phyloP scores from a whole-genome alignment of 129 eudicot species.

The Ambrosia trifida region DNA sequence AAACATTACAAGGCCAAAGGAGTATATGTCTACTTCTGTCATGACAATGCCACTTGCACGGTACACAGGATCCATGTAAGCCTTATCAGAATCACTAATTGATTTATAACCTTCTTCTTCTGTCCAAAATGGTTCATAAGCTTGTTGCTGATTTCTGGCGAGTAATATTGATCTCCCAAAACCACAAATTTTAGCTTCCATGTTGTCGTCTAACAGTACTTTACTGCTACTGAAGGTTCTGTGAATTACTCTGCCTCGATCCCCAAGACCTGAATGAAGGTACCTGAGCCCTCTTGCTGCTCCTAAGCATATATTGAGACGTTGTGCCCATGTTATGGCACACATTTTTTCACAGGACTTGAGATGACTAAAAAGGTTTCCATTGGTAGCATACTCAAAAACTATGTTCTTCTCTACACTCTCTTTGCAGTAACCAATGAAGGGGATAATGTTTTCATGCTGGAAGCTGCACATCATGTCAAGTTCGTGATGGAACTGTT shows the following conservation, averaged over 20 bases:
- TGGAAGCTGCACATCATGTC: background rate
- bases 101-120: too few species aligned
- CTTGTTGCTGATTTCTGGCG: background rate
- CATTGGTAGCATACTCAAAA: slow-evolving; percentile 6
- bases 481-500: slow-evolving; percentile 1
- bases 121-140: background rate
- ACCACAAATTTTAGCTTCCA: slow-evolving; percentile 4
- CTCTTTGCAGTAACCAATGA: slow-evolving; percentile 8
- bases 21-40: background rate
- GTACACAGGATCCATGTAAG: slow-evolving; percentile 3
- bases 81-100: too few species aligned
- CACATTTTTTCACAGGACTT: background rate
- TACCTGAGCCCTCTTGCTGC: slow-evolving; percentile 4
- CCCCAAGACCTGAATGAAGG: background rate
- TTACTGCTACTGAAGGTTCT: background rate
- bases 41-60: background rate
- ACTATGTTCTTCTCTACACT: background rate
- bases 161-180: background rate
- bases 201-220: background rate
- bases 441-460: background rate
- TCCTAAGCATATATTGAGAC: too few species aligned
- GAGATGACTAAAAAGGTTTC: slow-evolving; percentile 5
- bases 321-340: slow-evolving; percentile 1
- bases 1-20: background rate
- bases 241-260: background rate